Conservation (phyloP, 495 filamentous ascomycete species). For the Penicillium flavigenum region DNA sequence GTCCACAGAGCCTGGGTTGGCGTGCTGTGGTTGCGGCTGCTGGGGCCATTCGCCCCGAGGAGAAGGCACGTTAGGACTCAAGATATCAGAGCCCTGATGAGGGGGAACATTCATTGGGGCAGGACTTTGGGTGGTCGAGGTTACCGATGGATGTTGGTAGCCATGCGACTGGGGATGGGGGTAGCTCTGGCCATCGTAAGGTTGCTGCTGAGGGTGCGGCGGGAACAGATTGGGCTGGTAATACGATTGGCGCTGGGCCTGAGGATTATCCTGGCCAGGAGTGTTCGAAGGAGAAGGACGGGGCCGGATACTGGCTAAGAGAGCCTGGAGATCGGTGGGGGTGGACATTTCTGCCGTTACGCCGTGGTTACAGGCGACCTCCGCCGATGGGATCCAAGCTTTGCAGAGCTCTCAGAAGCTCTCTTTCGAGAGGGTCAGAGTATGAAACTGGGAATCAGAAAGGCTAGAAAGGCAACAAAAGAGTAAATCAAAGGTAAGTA, state of each 20-base stretch:
- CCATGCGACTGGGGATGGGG: constrained; percentile 38
- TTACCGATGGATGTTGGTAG: constrained; percentile 50
- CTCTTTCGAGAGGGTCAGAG: constrained; percentile 41
- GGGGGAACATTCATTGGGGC: constrained; percentile 46
- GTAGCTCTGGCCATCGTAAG: constrained; percentile 41
- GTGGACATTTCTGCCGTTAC: constrained; percentile 53
- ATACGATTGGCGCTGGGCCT: constrained; percentile 33
- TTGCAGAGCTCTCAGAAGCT: constrained; percentile 28
- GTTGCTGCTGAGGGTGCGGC: constrained; percentile 35
- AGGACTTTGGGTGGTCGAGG: constrained; percentile 43
- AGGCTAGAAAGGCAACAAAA: constrained; percentile 8
- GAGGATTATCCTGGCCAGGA: constrained; percentile 36
- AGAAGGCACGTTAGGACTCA: constrained; percentile 49
- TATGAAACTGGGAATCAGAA: constrained; percentile 25
- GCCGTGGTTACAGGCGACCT: constrained; percentile 34
- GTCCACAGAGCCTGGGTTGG: constrained; percentile 59
- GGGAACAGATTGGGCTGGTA: constrained; percentile 38
- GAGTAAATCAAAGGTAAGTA: constrained; percentile 8
- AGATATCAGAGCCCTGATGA: constrained; percentile 50
- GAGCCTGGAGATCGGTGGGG: constrained; percentile 50
- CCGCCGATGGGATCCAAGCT: constrained; percentile 34
- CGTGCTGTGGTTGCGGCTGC: constrained; percentile 28
- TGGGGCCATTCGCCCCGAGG: constrained; percentile 38
- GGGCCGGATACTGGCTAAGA: constrained; percentile 47
- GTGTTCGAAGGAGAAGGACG: constrained; percentile 41